Evolutionary conservation across 768 basidiomycete species (phyloP), one percentile per base, ranked within the genome.

Genomic region (Lenzites betulinus): DNA sequence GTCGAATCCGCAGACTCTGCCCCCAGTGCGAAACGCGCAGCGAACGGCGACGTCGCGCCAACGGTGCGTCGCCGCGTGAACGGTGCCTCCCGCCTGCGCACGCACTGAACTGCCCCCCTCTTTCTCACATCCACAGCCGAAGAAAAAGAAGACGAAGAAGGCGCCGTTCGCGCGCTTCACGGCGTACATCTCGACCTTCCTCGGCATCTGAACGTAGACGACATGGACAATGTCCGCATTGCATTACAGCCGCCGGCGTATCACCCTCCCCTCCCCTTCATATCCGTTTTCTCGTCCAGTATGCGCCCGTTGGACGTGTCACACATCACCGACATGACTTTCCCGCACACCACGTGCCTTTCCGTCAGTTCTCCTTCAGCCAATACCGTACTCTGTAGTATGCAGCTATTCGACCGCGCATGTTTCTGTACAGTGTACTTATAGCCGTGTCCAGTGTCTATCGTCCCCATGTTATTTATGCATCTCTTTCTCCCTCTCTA

Each of bases 171-270:
- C 69, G 9, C 64, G 69, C 33, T 59, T 70, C 59, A 70, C 69
- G 30, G 65, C 69, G 42, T 70, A 70, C 62, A 61, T 70, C 39
- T 70, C 69, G 28, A 58, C 69, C 15, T 70, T 70, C 64, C 65
- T 70, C 49, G 68, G 68, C 22, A 59, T 69, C 35, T 69, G 59
- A 64, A 28, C 30, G n/a, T 36, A 41, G 23, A 52, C 39, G 23
- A 22, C 51, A 42, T 25, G 51, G 38, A 39, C 38, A 39, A 15
- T 41, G 20, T 9, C 26, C 13, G 46, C 46, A 22, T 38, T 39
- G 39, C 39, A 22, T 26, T 6, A 25, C 23, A 20, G 15, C 36
- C 51, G 22, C n/a, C 28, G 16, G 18, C 20, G 44, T 43, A 25
- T 25, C 15, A 20, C 22, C 28, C 53, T 30, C 35, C 50, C 33